Conservation (phyloP, 2,329 filamentous ascomycete genomes). For the Aspergillus aculeatus region DNA sequence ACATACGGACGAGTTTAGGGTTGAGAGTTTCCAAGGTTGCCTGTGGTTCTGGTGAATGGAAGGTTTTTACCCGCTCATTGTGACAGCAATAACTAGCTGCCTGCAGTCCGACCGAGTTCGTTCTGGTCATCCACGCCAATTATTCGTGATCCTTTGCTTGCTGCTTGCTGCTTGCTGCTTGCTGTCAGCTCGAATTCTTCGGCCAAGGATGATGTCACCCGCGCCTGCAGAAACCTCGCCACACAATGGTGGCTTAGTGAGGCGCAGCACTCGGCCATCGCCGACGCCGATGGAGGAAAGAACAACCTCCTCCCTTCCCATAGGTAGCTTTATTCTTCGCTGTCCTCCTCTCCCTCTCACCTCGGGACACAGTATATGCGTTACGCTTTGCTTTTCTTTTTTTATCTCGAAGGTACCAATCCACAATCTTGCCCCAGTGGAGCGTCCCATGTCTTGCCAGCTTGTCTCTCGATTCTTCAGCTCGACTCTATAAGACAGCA, state of each 20-base stretch:
- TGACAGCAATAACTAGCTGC: background rate
- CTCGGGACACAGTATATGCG: background rate
- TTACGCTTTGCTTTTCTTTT: slow-evolving; percentile 4
- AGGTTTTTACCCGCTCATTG: background rate
- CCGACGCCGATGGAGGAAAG: slow-evolving; percentile 4
- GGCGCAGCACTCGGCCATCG: slow-evolving; percentile 16
- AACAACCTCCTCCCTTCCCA: background rate
- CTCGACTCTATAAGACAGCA: background rate
- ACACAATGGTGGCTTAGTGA: slow-evolving; percentile 14
- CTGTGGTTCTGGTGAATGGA: too few relatives aligned
- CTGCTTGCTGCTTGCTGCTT: background rate
- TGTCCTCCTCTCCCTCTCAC: background rate
- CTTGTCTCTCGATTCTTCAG: background rate
- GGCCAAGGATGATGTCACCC: slow-evolving; percentile 6
- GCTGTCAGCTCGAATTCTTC: background rate
- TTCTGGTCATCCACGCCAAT: background rate
- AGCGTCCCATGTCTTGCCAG: background rate
- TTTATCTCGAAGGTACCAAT: background rate
- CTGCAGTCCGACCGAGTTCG: background rate
- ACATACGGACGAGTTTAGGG: background rate
- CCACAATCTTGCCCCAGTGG: slow-evolving; percentile 1
- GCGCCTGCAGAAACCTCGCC: slow-evolving; percentile 16
- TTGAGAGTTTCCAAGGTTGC: background rate
- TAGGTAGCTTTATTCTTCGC: background rate
- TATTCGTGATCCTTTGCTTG: background rate